Conservation (phyloP, 2,329 filamentous ascomycete genomes). For the Lecanicillium sp. region DNA sequence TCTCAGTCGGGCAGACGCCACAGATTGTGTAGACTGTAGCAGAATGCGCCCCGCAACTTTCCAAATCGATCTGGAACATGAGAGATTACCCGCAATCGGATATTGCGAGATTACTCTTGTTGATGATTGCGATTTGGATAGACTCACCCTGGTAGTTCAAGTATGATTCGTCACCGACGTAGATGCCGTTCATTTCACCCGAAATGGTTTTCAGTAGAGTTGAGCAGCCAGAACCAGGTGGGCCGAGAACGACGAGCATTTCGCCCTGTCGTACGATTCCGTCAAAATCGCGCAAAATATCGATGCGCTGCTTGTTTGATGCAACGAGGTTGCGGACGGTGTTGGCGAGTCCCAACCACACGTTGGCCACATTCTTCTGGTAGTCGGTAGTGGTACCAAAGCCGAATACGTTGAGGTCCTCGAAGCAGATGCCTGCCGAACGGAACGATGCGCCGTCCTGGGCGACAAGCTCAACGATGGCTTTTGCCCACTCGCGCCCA, state of each 20-base stretch:
- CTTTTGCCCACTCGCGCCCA: constrained; percentile 50
- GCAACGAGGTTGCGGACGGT: constrained; percentile 45
- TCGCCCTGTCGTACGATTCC: constrained; percentile 61
- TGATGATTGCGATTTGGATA: background rate
- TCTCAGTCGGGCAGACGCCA: background rate
- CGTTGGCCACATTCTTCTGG: constrained; percentile 57
- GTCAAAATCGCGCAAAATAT: constrained; percentile 60
- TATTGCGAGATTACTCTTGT: background rate
- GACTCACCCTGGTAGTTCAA: constrained; percentile 68
- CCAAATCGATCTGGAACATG: too few relatives aligned
- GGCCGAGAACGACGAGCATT: constrained; percentile 66
- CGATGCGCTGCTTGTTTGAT: constrained; percentile 47
- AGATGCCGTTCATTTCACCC: constrained; percentile 72
- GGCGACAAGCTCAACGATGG: constrained; percentile 42
- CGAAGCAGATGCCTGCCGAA: constrained; percentile 56
- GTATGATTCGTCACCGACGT: constrained; percentile 59
- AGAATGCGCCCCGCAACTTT: too few relatives aligned
- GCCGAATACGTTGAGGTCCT: constrained; percentile 60
- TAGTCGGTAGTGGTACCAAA: constrained; percentile 63
- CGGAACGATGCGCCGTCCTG: constrained; percentile 47
- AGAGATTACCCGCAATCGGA: too few relatives aligned
- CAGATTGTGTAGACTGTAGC: too few relatives aligned
- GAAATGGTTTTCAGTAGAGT: constrained; percentile 77
- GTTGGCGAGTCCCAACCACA: constrained; percentile 44
- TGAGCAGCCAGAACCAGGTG: constrained; percentile 64